Conservation (phyloP, 2,329 filamentous ascomycete genomes). For the Domatiomyces catenatus region DNA sequence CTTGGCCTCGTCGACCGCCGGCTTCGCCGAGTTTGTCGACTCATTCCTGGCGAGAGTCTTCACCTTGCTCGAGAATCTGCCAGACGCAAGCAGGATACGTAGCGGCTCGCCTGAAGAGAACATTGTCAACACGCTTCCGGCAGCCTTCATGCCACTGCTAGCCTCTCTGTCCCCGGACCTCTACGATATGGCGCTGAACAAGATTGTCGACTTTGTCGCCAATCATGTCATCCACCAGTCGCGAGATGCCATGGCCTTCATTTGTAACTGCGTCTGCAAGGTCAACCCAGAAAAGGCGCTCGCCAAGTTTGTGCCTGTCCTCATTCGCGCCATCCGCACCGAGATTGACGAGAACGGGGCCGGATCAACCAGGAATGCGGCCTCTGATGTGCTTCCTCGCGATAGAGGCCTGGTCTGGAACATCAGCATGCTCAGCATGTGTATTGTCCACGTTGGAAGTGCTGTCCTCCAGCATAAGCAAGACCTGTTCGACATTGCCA, state of each 20-base stretch:
- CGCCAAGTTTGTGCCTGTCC: conserved; percentile 75
- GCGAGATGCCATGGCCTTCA: conserved; percentile 95
- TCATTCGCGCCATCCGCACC: conserved; percentile 80
- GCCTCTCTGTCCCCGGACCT: conserved; percentile 82
- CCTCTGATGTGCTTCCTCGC: conserved; percentile 79
- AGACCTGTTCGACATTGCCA: conserved; percentile 76
- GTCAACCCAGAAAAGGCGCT: conserved; percentile 87
- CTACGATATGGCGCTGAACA: conserved; percentile 81
- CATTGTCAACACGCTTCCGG: conserved; percentile 86
- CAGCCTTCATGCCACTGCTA: conserved; percentile 78
- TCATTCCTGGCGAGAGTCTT: conserved; percentile 89
- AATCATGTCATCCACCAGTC: conserved; percentile 95
- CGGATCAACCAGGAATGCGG: conserved; percentile 83
- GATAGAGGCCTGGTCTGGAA: conserved; percentile 94
- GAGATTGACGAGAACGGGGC: conserved; percentile 96
- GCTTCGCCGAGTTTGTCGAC: conserved; percentile 81
- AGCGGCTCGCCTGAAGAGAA: conserved; percentile 91
- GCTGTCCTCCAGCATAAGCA: conserved; percentile 79
- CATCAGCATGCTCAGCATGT: conserved; percentile 93
- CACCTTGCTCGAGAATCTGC: conserved; percentile 84
- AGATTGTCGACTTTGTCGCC: conserved; percentile 79
- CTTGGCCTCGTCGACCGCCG: conserved; percentile 81
- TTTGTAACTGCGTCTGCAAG: conserved; percentile 90
- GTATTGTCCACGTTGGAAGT: conserved; percentile 84
- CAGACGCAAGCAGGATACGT: conserved; percentile 73